Evolutionary conservation across 73 alveolate species (phyloP), one percentile per base, ranked within the genome.

Genomic region (Symbiodinium natans): DNA sequence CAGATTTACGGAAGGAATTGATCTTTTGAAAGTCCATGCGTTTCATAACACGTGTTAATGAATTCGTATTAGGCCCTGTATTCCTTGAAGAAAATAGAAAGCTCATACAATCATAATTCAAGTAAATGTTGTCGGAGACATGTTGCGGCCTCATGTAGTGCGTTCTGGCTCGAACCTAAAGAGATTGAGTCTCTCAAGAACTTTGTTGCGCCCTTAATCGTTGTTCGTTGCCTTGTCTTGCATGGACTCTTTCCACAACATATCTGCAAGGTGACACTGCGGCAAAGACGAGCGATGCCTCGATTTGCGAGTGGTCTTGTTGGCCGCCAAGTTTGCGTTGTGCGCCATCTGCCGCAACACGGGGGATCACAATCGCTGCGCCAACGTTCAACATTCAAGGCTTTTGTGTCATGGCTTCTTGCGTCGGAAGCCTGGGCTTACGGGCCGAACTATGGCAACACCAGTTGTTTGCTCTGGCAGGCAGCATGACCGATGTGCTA

Each of bases 381-480:
- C 31, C 54, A 13, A 38, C 56, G 33, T 80, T 5, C 23, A 6
- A 68, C 9, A 11, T 27, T 59, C 25, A 42, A 88, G 95, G 95
- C 43, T 68, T 71, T 90, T 90, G 97, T 85, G 29, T 34, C 54
- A 29, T 68, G 77, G 88, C 97, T 90, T 73, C 56, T 68, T 29
- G 29, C 34, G 38, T 23, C 27, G 13, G 90, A 82, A 59, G 97
- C 89, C 23, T 41, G n/a, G 77, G 97, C 89, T 39, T 90, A 71
- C 77, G 19, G 31, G 34, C 10, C 46, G 40, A 42, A 41, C 34
- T 84, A 90, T 29, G 54, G 23, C 73, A 42, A 29, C 25, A 90
- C 88, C 19, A 31, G 75, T 15, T 90, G 97, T 71, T 33, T 90
- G 86, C 54, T 90, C 52, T 90, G 97, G 97, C 97, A 90, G 97